Conservation (phyloP, 2,329 filamentous ascomycete genomes). For the Fusarium sp. region DNA sequence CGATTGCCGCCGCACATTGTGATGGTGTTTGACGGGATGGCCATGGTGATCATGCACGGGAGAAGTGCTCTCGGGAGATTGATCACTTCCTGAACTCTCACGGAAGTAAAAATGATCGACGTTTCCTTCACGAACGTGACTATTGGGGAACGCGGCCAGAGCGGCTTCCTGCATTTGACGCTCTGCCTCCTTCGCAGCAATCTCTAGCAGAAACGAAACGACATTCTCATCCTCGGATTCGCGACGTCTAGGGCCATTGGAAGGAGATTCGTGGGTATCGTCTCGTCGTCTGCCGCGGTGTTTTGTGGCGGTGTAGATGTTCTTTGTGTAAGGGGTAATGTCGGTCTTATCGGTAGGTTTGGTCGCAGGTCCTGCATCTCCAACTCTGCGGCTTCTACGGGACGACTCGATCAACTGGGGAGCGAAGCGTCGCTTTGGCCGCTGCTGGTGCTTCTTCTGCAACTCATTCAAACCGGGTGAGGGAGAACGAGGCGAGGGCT, state of each 20-base stretch:
- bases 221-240: slow-evolving; percentile 80
- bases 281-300: slow-evolving; percentile 48
- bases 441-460: slow-evolving; percentile 51
- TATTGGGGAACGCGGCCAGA: slow-evolving; percentile 79
- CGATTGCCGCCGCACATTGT: slow-evolving; percentile 62
- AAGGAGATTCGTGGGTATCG: slow-evolving; percentile 14
- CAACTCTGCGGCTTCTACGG: slow-evolving; percentile 73
- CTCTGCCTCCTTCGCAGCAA: slow-evolving; percentile 83
- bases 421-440: slow-evolving; percentile 66
- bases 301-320: slow-evolving; percentile 63
- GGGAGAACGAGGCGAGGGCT: slow-evolving; percentile 61
- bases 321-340: slow-evolving; percentile 70
- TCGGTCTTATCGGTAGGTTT: slow-evolving; percentile 76
- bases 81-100: slow-evolving; percentile 69
- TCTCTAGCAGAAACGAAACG: slow-evolving; percentile 78
- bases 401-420: slow-evolving; percentile 86
- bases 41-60: slow-evolving; percentile 41
- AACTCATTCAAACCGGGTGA: slow-evolving; percentile 55
- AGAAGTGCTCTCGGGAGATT: slow-evolving; percentile 52
- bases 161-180: slow-evolving; percentile 81
- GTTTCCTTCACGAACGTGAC: slow-evolving; percentile 73
- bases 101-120: slow-evolving; percentile 77
- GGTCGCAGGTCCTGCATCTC: slow-evolving; percentile 70
- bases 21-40: slow-evolving; percentile 36
- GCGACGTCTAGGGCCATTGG: slow-evolving; percentile 55